Evolutionary conservation across 2,329 filamentous ascomycete genomes (phyloP), one percentile per base, ranked within the genome.

Genomic region (Fusarium goolgardi): DNA sequence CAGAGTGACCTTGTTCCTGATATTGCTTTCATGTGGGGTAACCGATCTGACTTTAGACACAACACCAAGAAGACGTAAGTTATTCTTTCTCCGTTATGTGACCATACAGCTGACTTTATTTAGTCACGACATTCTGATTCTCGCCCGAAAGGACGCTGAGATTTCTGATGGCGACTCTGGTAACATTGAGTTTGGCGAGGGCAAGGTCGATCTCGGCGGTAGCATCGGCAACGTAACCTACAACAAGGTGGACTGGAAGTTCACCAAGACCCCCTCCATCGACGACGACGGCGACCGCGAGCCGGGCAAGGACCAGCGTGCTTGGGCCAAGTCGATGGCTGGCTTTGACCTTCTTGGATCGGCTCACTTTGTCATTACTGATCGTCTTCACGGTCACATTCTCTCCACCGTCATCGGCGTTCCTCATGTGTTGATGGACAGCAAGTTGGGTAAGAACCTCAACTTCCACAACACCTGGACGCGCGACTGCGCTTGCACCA

Each of bases 401-500:
- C 55, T 73, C 16, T 73, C 71, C 5, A 73, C 71, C 16, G 63
- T 73, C 10, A 73, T 73, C 37, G 71, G 71, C 35, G 70, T 71
- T n/a, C 71, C 71, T 20, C 71, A 73, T 31, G 71, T 73, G 39
- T 55, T 73, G 46, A 73, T 73, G 71, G 71, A 73, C 49, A 73
- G 71, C 63, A 73, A 73, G 65, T 63, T 73, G 58, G 70, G 71
- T 46, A 73, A 73, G 71, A 73, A 73, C 65, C 70, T 73, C 65
- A 73, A 73, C 63, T 73, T 73, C 63, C 71, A 73, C 61, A 73
- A 73, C 63, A 73, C 71, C 8, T 73, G 71, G 71, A 73, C 71
- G 21, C 63, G 71, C 20, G 71, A 73, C 40, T 73, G 71, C 51
- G 61, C 44, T 18, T 73, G 71, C 54, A 73, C 71, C 3, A 67